phyloP scores from a whole-genome alignment of 2,329 filamentous ascomycete genomes.

The Trichoderma cornu-damae region DNA sequence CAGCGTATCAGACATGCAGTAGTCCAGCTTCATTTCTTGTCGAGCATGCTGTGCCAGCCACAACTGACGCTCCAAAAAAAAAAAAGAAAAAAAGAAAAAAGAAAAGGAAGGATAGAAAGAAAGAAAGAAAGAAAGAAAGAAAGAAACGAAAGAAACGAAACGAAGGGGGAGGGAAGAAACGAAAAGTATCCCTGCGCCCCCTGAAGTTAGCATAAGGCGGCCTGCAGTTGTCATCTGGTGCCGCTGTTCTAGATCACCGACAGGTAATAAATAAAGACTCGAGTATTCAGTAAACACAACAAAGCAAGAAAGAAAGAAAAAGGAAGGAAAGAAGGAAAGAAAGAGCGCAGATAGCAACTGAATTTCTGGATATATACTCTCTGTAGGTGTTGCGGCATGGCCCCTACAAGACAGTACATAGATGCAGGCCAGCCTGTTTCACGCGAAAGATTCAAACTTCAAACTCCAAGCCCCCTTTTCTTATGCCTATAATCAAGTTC shows the following conservation, averaged over 20 bases:
- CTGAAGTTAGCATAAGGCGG: too few species aligned
- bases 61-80: not conserved
- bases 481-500: slow-evolving; percentile 11
- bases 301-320: not conserved
- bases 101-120: too few species aligned
- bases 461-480: not conserved
- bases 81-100: not conserved
- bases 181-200: too few species aligned
- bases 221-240: too few species aligned
- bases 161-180: too few species aligned
- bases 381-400: not conserved
- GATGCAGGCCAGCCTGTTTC: slow-evolving; percentile 9
- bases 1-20: not conserved
- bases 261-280: too few species aligned
- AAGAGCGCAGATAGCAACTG: slow-evolving; percentile 1
- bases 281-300: not conserved
- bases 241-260: too few species aligned
- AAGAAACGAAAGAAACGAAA: not conserved
- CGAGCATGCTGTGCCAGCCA: not conserved
- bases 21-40: not conserved
- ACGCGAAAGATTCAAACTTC: not conserved
- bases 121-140: too few species aligned
- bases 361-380: slow-evolving; percentile 8
- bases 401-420: slow-evolving; percentile 4
- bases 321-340: not conserved